These are phyloP conservation scores for Aspergillus ochraceoroseus DNA, from an alignment of 2,329 filamentous ascomycete species.

Conservation along the genomic window DNA sequence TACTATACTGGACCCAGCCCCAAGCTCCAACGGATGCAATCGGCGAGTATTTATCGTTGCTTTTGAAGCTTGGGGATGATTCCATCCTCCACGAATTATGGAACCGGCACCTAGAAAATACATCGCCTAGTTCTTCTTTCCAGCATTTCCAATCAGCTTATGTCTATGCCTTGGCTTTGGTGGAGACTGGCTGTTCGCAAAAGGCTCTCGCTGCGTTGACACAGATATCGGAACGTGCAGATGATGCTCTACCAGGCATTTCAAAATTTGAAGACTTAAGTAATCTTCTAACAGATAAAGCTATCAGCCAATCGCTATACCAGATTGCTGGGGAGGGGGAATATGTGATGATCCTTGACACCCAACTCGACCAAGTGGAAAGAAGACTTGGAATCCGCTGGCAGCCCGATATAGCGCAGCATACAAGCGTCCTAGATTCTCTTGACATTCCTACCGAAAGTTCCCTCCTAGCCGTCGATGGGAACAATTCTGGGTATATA, in stretches of 20 bases:
- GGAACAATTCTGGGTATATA: conserved; percentile 24
- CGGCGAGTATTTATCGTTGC: conserved; percentile 25
- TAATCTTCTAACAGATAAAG: conserved; percentile 21
- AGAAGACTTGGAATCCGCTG: conserved; percentile 31
- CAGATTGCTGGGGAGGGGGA: conserved; percentile 24
- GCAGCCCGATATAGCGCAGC: conserved; percentile 19
- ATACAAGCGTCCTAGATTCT: conserved; percentile 19
- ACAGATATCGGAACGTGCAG: conserved; percentile 22
- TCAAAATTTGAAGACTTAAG: conserved; percentile 21
- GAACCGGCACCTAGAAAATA: conserved; percentile 17
- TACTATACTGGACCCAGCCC: conserved; percentile 17
- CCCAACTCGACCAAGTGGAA: conserved; percentile 29
- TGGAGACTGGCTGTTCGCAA: conserved; percentile 21
- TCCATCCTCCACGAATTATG: conserved; percentile 23
- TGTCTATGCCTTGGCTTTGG: conserved; percentile 24
- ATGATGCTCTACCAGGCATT: conserved; percentile 25
- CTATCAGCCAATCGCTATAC: conserved; percentile 22
- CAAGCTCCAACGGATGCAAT: conserved; percentile 1
- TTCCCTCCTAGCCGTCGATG: conserved; percentile 25
- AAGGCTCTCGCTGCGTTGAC: conserved; percentile 25
- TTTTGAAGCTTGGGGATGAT: conserved; percentile 25
- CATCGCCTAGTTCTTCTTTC: conserved; percentile 7
- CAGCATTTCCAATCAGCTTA: conserved; percentile 21
- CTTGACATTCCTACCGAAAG: conserved; percentile 19
- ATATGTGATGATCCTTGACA: conserved; percentile 24